phyloP scores from a whole-genome alignment of 2,329 filamentous ascomycete genomes.

The Claviceps arundinis region DNA sequence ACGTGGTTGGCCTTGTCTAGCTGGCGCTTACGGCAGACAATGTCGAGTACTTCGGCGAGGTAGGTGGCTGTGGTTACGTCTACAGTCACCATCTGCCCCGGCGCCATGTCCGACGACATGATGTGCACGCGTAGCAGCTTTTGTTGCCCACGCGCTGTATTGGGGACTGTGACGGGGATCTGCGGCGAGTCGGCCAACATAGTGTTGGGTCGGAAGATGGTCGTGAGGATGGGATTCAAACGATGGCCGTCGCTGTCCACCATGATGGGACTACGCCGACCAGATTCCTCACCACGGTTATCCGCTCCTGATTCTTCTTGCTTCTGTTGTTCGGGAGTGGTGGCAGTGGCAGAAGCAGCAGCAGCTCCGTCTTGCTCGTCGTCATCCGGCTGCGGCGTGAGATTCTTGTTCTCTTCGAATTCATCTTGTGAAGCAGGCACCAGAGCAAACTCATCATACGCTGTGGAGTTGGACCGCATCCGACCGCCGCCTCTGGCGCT shows the following conservation, averaged over 20 bases:
- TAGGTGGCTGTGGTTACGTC: conserved; percentile 74
- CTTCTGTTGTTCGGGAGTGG: conserved; percentile 8
- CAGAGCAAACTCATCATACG: conserved; percentile 72
- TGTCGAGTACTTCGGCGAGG: conserved; percentile 67
- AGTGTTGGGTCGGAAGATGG: conserved; percentile 41
- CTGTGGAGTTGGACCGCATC: conserved; percentile 56
- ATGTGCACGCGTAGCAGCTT: conserved; percentile 63
- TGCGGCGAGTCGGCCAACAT: conserved; percentile 44
- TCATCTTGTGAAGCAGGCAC: conserved; percentile 58
- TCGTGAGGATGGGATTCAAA: conserved; percentile 48
- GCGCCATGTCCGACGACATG: conserved; percentile 52
- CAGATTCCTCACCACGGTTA: too few species aligned
- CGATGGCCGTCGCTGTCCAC: conserved; percentile 23
- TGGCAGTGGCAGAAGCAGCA: background rate
- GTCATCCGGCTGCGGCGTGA: conserved; percentile 53
- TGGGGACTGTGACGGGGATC: conserved; percentile 27
- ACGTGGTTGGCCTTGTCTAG: conserved; percentile 70
- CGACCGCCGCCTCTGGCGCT: conserved; percentile 51
- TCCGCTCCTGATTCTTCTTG: conserved; percentile 1
- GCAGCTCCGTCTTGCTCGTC: conserved; percentile 41
- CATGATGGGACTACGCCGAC: too few species aligned
- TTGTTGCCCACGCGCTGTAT: conserved; percentile 46
- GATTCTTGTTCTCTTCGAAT: conserved; percentile 53
- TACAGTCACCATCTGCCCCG: conserved; percentile 60
- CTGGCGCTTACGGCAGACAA: conserved; percentile 63